A percentile compares a stretch with the other conserved stretches of the same genome.
Evolutionary conservation across 495 filamentous ascomycete genomes (phyloP).

Genomic region (Neurospora sp.): DNA sequence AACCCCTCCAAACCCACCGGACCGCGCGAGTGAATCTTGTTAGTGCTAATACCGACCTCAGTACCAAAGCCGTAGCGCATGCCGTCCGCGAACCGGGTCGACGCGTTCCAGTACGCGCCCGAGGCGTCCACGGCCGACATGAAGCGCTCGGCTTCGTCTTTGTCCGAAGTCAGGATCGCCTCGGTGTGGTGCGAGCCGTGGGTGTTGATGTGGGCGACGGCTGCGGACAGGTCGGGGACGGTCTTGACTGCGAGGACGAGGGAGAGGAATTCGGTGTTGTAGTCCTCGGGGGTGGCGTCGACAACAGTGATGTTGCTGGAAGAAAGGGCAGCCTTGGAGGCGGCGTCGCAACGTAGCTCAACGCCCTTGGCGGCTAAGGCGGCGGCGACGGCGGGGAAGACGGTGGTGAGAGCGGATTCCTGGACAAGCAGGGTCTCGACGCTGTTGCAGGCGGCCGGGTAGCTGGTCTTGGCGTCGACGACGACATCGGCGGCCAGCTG

Average conservation of each 20-base stretch:
- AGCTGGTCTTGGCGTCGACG: conserved; percentile 84
- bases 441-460: conserved; percentile 94
- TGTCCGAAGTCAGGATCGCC: conserved; percentile 65
- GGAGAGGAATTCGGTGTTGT: conserved; percentile 79
- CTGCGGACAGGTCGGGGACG: conserved; percentile 54
- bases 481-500: conserved; percentile 66
- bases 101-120: conserved; percentile 95
- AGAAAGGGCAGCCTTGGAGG: conserved; percentile 42
- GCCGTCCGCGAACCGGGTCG: conserved; percentile 87
- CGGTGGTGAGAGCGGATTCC: conserved; percentile 50
- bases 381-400: conserved; percentile 61
- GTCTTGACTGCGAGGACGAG: conserved; percentile 78
- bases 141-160: conserved; percentile 60
- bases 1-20: conserved; percentile 90
- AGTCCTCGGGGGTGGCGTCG: conserved; percentile 41
- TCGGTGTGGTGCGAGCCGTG: conserved; percentile 96
- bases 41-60: conserved; percentile 96
- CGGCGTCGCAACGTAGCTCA: conserved; percentile 68
- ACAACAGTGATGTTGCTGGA: background rate
- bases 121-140: conserved; percentile 78
- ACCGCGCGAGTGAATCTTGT: conserved; percentile 92
- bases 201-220: conserved; percentile 79
- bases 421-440: conserved; percentile 86
- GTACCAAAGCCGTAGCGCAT: conserved; percentile 97
- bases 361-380: conserved; percentile 70